phyloP scores from a whole-genome alignment of 768 basidiomycete species.

The Suillus brevipes region DNA sequence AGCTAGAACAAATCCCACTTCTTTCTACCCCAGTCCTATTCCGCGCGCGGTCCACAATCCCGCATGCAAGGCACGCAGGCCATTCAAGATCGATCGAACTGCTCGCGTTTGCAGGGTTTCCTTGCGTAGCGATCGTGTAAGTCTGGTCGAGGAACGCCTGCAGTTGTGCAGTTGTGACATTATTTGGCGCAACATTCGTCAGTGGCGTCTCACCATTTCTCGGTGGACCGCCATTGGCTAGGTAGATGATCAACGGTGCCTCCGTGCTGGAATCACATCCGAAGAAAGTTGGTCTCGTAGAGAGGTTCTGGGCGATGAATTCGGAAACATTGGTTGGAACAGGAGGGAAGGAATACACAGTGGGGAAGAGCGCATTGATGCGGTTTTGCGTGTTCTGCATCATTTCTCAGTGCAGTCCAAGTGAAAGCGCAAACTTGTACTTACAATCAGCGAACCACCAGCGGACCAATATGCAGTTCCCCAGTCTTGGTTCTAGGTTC shows the following conservation, averaged over 20 bases:
- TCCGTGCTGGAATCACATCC: conserved; percentile 32
- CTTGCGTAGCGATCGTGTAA: conserved; percentile 39
- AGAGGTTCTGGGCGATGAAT: conserved; percentile 32
- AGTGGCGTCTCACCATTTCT: conserved; percentile 34
- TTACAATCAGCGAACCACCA: conserved; percentile 11
- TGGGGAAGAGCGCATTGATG: conserved; percentile 11
- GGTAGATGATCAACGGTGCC: conserved; percentile 50
- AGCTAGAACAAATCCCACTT: conserved; percentile 9
- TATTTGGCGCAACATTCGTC: conserved; percentile 31
- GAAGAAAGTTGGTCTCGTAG: conserved; percentile 35
- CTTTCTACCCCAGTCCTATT: conserved; percentile 10
- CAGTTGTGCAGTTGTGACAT: conserved; percentile 25
- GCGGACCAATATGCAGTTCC: conserved; percentile 12
- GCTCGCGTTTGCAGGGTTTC: conserved; percentile 29
- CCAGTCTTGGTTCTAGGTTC: conserved; percentile 12
- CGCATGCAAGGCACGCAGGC: conserved; percentile 47
- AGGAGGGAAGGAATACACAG: conserved; percentile 17
- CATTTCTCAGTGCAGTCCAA: not conserved
- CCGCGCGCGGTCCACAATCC: conserved; percentile 43
- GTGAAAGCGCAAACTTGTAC: not conserved
- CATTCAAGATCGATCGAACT: conserved; percentile 33
- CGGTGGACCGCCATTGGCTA: conserved; percentile 49
- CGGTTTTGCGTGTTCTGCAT: conserved; percentile 11
- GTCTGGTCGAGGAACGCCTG: conserved; percentile 44
- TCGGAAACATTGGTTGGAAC: conserved; percentile 17